Evolutionary conservation across 169 alveolate species (phyloP).

Genomic region (Plasmodium yoelii): DNA sequence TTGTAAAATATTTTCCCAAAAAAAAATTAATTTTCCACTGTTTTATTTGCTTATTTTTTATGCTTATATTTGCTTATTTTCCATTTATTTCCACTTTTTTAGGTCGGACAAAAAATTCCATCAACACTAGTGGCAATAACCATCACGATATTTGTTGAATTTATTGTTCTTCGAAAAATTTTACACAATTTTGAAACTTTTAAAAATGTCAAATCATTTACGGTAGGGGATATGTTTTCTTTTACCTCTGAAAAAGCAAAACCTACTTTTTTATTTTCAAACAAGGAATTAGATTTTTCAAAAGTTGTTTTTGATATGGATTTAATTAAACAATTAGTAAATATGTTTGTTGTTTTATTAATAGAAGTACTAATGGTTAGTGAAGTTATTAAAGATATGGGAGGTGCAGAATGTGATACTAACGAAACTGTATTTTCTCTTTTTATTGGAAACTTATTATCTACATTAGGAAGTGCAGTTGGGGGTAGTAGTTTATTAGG

Average conservation of each 20-base stretch:
- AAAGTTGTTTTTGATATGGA: conserved; percentile 77
- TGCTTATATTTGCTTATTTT: not conserved
- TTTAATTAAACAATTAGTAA: conserved; percentile 75
- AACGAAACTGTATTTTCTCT: conserved; percentile 86
- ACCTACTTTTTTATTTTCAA: conserved; percentile 76
- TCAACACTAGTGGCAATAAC: conserved; percentile 83
- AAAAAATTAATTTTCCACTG: not conserved
- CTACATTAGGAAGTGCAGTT: conserved; percentile 84
- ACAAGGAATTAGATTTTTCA: conserved; percentile 66
- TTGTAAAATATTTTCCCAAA: not conserved
- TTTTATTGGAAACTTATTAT: conserved; percentile 82
- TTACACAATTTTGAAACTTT: conserved; percentile 63
- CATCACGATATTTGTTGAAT: conserved; percentile 80
- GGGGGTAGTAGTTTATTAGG: conserved; percentile 90
- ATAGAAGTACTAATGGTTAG: conserved; percentile 85
- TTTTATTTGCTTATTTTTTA: not conserved
- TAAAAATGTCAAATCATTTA: conserved; percentile 80
- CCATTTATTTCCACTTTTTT: not conserved
- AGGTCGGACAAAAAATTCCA: conserved; percentile 78
- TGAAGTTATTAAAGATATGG: conserved; percentile 85
- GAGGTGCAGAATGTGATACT: conserved; percentile 83
- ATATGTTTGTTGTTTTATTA: conserved; percentile 79
- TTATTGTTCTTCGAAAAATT: conserved; percentile 31
- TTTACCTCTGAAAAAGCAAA: conserved; percentile 81
- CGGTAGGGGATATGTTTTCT: conserved; percentile 83